Conservation (phyloP, 352 stramenopile genomes). For the Pythium phragmitis region DNA sequence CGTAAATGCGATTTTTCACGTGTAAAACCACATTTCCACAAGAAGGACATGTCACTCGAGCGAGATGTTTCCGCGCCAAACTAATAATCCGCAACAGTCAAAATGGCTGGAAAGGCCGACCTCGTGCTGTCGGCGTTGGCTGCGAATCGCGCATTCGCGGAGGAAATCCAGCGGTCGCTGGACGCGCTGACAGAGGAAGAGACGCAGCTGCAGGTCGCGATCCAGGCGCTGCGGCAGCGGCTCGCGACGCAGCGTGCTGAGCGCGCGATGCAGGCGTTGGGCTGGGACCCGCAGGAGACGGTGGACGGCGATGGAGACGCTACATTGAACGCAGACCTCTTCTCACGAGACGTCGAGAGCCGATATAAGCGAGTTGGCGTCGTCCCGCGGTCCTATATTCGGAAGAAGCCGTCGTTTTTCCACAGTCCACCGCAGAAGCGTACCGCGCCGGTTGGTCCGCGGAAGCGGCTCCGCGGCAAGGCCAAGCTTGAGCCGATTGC, state of each 20-base stretch:
- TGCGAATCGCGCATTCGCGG: conserved; percentile 43
- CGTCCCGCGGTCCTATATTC: conserved; percentile 56
- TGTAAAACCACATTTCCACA: neutral
- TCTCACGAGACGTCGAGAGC: conserved; percentile 31
- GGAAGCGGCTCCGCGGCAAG: conserved; percentile 16
- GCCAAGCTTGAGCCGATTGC: neutral
- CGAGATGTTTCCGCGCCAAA: neutral
- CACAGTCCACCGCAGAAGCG: conserved; percentile 31
- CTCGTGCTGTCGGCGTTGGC: conserved; percentile 19
- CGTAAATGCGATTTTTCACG: neutral
- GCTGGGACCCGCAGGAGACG: neutral
- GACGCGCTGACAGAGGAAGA: conserved; percentile 39
- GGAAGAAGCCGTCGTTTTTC: conserved; percentile 60
- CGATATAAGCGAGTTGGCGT: conserved; percentile 36
- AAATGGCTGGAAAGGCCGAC: conserved; percentile 16
- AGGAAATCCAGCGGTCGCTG: conserved; percentile 38
- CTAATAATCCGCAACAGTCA: neutral
- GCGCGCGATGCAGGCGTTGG: conserved; percentile 43
- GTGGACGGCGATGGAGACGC: neutral
- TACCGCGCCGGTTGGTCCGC: neutral
- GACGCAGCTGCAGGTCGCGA: conserved; percentile 32
- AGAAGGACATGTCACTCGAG: conserved; percentile 8
- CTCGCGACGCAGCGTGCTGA: conserved; percentile 52
- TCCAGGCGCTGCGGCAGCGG: conserved; percentile 47
- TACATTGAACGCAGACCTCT: conserved; percentile 12